These are phyloP conservation scores for Aspergillus sp. DNA, from an alignment of 2,329 filamentous ascomycete species.

Conservation along the genomic window DNA sequence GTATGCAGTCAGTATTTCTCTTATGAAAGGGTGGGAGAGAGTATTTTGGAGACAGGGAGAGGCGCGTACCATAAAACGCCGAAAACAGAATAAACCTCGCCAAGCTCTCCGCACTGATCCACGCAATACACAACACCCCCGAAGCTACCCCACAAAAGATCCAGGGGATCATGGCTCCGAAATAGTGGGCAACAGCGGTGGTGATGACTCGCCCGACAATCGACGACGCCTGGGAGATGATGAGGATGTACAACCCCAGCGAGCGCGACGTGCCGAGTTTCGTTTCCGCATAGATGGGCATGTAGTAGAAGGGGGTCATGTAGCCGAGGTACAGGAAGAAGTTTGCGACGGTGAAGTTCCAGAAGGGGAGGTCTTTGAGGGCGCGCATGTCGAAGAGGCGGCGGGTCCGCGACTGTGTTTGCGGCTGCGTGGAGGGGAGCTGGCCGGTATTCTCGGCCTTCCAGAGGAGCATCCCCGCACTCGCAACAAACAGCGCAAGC, in stretches of 20 bases:
- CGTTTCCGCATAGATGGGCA: conserved; percentile 39
- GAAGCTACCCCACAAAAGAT: conserved; percentile 49
- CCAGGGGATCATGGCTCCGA: conserved; percentile 62
- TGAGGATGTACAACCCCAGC: conserved; percentile 59
- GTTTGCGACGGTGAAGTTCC: conserved; percentile 39
- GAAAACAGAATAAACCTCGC: conserved; percentile 62
- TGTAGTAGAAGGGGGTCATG: conserved; percentile 54
- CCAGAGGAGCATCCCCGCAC: neutral
- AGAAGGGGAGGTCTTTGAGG: conserved; percentile 52
- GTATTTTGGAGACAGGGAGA: no score
- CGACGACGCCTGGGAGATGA: conserved; percentile 65
- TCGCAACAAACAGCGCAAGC: conserved; percentile 46
- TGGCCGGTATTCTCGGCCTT: neutral
- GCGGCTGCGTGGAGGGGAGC: neutral
- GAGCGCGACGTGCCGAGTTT: conserved; percentile 38
- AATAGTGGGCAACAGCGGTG: conserved; percentile 58
- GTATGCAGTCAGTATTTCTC: neutral
- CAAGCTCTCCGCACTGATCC: conserved; percentile 58
- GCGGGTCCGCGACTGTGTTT: neutral
- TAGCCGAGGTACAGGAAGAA: conserved; percentile 50
- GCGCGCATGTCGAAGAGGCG: conserved; percentile 52
- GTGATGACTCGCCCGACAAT: conserved; percentile 59
- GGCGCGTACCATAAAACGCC: conserved; percentile 57
- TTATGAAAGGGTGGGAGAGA: neutral
- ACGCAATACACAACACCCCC: conserved; percentile 51